Evolutionary conservation across 345 rosid species (phyloP).

Genomic region (Citrus inodora): DNA sequence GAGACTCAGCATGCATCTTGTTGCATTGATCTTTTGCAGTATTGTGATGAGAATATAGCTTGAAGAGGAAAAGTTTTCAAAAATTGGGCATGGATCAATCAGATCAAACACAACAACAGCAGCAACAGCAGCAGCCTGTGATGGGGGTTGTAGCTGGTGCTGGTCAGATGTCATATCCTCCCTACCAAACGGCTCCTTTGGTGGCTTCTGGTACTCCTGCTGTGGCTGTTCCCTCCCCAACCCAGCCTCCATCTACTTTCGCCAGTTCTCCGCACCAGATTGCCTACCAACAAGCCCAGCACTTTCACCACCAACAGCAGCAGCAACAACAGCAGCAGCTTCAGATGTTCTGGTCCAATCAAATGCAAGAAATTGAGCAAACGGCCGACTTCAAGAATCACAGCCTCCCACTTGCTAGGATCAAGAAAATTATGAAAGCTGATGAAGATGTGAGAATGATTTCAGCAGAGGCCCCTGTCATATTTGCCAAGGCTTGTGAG

Average conservation of each 20-base stretch:
- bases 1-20: neutral
- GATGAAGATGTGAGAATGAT: conserved; percentile 62
- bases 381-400: conserved; percentile 52
- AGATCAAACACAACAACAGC: conserved; percentile 40
- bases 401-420: conserved; percentile 53
- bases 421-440: conserved; percentile 66
- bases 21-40: conserved; percentile 16
- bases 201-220: conserved; percentile 51
- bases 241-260: conserved; percentile 21
- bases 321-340: conserved; percentile 52
- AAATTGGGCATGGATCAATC: conserved; percentile 47
- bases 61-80: neutral
- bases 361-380: conserved; percentile 56
- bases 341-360: conserved; percentile 53
- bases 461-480: conserved; percentile 58
- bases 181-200: conserved; percentile 46
- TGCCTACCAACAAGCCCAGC: conserved; percentile 54
- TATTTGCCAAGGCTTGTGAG: conserved; percentile 61
- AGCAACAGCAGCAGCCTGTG: conserved; percentile 37
- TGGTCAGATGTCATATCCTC: conserved; percentile 45
- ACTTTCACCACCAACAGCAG: conserved; percentile 48
- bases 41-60: conserved; percentile 20
- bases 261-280: conserved; percentile 32
- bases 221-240: conserved; percentile 30
- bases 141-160: conserved; percentile 42